Percentiles rank a stretch among this genome's conserved stretches.
phyloP scores from a whole-genome alignment of 306 rosid genomes.

The Geum urbanum region DNA sequence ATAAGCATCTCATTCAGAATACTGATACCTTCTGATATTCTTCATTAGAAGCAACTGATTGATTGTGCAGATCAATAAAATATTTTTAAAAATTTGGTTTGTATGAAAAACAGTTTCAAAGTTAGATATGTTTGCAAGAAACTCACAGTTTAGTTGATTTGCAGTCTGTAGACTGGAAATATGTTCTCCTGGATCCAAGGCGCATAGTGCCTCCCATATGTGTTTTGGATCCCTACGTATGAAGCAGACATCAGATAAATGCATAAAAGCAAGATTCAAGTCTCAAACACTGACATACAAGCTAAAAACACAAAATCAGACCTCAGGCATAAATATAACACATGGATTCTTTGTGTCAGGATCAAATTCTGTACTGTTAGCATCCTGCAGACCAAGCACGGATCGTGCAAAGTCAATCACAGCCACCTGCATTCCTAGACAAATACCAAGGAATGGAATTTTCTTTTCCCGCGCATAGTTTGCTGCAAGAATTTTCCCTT shows the following conservation, averaged over 20 bases:
- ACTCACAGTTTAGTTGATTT: constrained; percentile 86
- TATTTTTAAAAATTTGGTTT: neutral
- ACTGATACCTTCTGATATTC: neutral
- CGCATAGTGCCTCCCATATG: constrained; percentile 99
- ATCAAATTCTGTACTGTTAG: constrained; percentile 81
- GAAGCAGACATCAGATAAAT: constrained; percentile 16
- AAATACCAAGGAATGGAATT: constrained; percentile 85
- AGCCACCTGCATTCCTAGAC: constrained; percentile 92
- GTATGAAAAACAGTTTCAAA: neutral
- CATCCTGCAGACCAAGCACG: constrained; percentile 71
- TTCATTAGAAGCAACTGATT: constrained; percentile 11
- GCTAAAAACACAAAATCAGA: constrained; percentile 14
- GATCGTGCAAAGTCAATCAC: constrained; percentile 85
- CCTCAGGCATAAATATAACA: constrained; percentile 96
- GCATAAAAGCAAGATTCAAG: neutral
- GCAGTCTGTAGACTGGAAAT: constrained; percentile 59
- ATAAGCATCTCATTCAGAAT: constrained; percentile 1
- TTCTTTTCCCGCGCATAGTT: constrained; percentile 73
- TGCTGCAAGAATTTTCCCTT: constrained; percentile 92
- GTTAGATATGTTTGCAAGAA: no score
- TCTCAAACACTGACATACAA: neutral
- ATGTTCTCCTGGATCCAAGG: constrained; percentile 86
- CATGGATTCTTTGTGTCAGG: constrained; percentile 70
- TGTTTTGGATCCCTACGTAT: constrained; percentile 78
- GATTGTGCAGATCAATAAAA: neutral